These are phyloP conservation scores for Russula brevipes DNA, from an alignment of 768 basidiomycete genomes.

Conservation along the genomic window DNA sequence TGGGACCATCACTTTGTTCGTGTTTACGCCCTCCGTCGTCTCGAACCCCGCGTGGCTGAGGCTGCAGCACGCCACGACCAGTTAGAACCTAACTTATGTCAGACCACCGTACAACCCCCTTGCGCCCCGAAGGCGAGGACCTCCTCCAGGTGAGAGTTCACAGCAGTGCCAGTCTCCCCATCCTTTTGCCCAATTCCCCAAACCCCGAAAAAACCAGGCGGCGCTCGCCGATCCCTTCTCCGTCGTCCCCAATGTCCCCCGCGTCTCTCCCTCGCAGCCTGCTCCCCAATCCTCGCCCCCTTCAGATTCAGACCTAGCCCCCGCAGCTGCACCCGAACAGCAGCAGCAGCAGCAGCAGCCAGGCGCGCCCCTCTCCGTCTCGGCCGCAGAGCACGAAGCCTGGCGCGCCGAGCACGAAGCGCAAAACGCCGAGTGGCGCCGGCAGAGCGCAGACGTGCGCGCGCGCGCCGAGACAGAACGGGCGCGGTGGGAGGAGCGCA, in stretches of 20 bases:
- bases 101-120: constrained; percentile 14
- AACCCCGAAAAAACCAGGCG: constrained; percentile 8
- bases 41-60: no score
- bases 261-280: constrained; percentile 14
- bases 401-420: constrained; percentile 70
- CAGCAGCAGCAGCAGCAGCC: no score
- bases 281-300: not conserved
- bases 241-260: constrained; percentile 14
- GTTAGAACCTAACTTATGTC: not conserved
- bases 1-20: not conserved
- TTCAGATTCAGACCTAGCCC: not conserved
- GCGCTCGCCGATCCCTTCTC: constrained; percentile 25
- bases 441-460: constrained; percentile 64
- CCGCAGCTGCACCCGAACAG: no score
- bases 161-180: not conserved
- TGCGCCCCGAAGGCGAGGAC: constrained; percentile 23
- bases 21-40: not conserved
- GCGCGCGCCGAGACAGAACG: constrained; percentile 72
- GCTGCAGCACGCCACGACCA: not conserved
- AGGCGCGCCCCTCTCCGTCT: constrained; percentile 4
- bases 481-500: constrained; percentile 62
- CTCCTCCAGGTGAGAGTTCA: constrained; percentile 22
- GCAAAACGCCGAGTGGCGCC: constrained; percentile 65
- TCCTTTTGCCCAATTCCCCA: not conserved
- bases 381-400: constrained; percentile 35